A percentile compares a stretch with the other conserved stretches of the same genome.
Conservation (phyloP, 306 rosid genomes). For the Abrus precatorius region DNA sequence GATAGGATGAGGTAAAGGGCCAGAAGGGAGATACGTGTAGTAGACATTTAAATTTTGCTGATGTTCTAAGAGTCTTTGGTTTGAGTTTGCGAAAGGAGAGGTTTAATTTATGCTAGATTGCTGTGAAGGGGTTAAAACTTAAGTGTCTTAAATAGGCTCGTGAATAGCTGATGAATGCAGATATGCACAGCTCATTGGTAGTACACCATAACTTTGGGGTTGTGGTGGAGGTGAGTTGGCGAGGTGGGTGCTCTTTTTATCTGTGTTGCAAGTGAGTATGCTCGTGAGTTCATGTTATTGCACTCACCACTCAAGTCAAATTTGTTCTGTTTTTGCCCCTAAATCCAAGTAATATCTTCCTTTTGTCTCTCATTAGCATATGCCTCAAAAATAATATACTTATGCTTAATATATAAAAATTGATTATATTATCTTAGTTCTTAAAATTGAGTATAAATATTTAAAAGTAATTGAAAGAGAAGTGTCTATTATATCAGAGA, state of each 20-base stretch:
- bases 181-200: constrained; percentile 54
- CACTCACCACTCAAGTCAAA: neutral
- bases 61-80: constrained; percentile 15
- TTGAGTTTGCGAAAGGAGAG: constrained; percentile 36
- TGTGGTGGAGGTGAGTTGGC: constrained; percentile 57
- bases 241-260: constrained; percentile 59
- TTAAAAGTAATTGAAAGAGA: too few species aligned
- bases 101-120: constrained; percentile 46
- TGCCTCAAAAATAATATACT: neutral
- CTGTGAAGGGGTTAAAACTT: constrained; percentile 36
- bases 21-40: constrained; percentile 45
- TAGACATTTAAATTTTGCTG: constrained; percentile 44
- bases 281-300: constrained; percentile 72
- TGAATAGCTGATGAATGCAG: constrained; percentile 66
- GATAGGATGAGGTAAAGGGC: constrained; percentile 51
- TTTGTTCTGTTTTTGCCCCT: constrained; percentile 44
- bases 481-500: too few species aligned
- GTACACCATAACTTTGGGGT: constrained; percentile 49
- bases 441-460: too few species aligned
- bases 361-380: constrained; percentile 2
- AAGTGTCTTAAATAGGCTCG: constrained; percentile 77
- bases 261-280: constrained; percentile 52
- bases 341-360: constrained; percentile 40
- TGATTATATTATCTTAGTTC: too few species aligned
- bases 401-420: too few species aligned